Evolutionary conservation across 2,329 filamentous ascomycete species (phyloP).

Genomic region (Blumeriella jaapii): DNA sequence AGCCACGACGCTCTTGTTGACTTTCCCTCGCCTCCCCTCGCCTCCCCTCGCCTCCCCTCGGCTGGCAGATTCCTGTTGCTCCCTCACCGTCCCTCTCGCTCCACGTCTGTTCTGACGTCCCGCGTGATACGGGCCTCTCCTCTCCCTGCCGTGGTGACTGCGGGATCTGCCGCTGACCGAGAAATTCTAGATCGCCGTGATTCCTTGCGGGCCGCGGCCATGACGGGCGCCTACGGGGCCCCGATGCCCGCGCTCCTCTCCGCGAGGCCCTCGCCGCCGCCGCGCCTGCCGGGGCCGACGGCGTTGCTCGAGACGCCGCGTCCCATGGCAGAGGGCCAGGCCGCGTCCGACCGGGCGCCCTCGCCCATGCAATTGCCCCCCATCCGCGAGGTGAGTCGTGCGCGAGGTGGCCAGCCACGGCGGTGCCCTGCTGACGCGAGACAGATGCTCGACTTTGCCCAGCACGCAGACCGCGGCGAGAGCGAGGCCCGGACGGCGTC

Average conservation of each 20-base stretch:
- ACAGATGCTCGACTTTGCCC: conserved; percentile 4
- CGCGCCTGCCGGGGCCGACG: conserved; percentile 8
- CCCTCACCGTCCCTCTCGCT: background rate
- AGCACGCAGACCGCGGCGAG: background rate
- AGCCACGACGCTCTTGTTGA: background rate
- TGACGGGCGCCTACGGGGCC: background rate
- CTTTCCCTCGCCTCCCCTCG: background rate
- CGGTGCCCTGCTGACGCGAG: background rate
- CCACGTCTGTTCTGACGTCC: background rate
- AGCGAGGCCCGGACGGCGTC: conserved; percentile 1
- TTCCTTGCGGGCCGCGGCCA: background rate
- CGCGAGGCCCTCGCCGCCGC: conserved; percentile 6
- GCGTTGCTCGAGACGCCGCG: conserved; percentile 1
- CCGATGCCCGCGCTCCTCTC: conserved; percentile 12
- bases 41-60: too few relatives aligned
- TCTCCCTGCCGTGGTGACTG: background rate
- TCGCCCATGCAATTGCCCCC: conserved; percentile 4
- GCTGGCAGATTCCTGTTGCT: background rate
- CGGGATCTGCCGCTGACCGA: background rate
- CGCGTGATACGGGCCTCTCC: background rate
- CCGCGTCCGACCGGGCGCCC: background rate
- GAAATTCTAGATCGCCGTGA: conserved; percentile 1
- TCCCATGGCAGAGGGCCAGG: background rate
- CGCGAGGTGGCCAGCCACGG: background rate
- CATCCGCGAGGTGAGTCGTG: conserved; percentile 3